These are phyloP conservation scores for Candida michaelii DNA, from an alignment of 805 yeast species.

Conservation along the genomic window DNA sequence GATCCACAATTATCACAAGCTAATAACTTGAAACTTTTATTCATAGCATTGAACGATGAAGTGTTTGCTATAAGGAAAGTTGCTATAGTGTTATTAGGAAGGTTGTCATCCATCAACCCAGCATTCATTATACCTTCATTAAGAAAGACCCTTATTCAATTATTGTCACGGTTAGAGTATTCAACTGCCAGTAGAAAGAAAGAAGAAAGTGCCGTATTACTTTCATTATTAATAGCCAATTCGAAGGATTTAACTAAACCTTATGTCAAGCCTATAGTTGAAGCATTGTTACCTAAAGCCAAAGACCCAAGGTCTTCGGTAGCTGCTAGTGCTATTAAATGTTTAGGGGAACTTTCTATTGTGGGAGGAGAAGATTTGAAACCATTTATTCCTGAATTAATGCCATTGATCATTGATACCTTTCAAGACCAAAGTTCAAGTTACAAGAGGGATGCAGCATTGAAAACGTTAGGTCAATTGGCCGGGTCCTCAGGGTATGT, in stretches of 20 bases:
- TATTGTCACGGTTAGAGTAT: slow-evolving; percentile 81
- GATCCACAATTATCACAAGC: slow-evolving; percentile 95
- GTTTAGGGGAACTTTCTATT: slow-evolving; percentile 84
- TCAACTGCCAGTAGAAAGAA: slow-evolving; percentile 71
- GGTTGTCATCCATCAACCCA: slow-evolving; percentile 83
- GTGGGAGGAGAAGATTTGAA: slow-evolving; percentile 86
- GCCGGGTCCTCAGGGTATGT: slow-evolving; percentile 93
- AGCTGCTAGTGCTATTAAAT: slow-evolving; percentile 79
- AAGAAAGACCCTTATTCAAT: slow-evolving; percentile 80
- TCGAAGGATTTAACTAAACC: slow-evolving; percentile 86
- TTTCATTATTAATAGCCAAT: slow-evolving; percentile 71
- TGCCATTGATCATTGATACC: slow-evolving; percentile 86
- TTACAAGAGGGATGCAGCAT: slow-evolving; percentile 83
- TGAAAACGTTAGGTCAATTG: slow-evolving; percentile 82
- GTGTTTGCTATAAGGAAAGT: slow-evolving; percentile 77
- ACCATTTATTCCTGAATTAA: slow-evolving; percentile 67
- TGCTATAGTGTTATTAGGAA: slow-evolving; percentile 76
- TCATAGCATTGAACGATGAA: slow-evolving; percentile 91
- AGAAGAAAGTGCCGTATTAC: slow-evolving; percentile 81
- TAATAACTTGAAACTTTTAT: slow-evolving; percentile 78
- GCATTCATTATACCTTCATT: slow-evolving; percentile 94
- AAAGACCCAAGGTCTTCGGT: slow-evolving; percentile 74
- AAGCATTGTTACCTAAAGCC: slow-evolving; percentile 75
- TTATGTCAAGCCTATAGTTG: slow-evolving; percentile 87
- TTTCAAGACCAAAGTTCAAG: slow-evolving; percentile 92